Evolutionary conservation across 352 stramenopile genomes (phyloP), one percentile per base, ranked within the genome.

Genomic region (Pythium phragmitis): DNA sequence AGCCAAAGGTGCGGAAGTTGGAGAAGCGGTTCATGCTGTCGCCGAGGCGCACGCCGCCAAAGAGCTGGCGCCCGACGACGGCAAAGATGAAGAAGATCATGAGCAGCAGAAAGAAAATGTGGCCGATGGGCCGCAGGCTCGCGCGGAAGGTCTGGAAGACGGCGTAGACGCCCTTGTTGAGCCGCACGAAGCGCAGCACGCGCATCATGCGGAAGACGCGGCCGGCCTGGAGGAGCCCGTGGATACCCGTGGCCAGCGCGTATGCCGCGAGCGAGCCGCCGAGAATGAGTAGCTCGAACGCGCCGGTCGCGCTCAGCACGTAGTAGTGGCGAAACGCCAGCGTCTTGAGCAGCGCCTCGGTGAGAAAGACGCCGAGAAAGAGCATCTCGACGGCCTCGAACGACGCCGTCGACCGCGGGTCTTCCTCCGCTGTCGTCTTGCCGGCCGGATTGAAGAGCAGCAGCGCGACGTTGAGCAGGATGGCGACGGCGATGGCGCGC

Each of bases 61-160:
- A 92, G 54, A 92, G 78, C 73, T 92, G 83, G 0, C 81, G 78
- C 5, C 78, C 84, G 21, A 92, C 72, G 19, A 89, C 78, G 14
- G 84, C 81, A 43, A 91, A 92, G 67, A 92, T 89, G 72, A 89
- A 92, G 67, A 90, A 88, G 57, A 91, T 86, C 73, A 88, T 83
- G 55, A 88, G 80, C 57, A 92, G 81, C 68, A 92, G 73, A 43
- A 91, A 91, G 68, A 91, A 91, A 56, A 91, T 89, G 68, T 92
- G 79, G 12, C 67, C 78, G 45, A 91, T 81, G 9, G 84, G 80
- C 57, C 75, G 72, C 36, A 92, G 61, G 9, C 78, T 89, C 7
- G 81, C 81, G 16, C 81, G 73, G 46, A 92, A 92, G 0, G 84
- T 92, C 66, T 89, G 84, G 57, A 88, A 92, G 23, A 92, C 79